Percentiles rank a stretch among this genome's conserved stretches.
These are phyloP conservation scores for Coniferiporia sulphurascens DNA, from an alignment of 1,284 basidiomycete genomes.

Conservation along the genomic window DNA sequence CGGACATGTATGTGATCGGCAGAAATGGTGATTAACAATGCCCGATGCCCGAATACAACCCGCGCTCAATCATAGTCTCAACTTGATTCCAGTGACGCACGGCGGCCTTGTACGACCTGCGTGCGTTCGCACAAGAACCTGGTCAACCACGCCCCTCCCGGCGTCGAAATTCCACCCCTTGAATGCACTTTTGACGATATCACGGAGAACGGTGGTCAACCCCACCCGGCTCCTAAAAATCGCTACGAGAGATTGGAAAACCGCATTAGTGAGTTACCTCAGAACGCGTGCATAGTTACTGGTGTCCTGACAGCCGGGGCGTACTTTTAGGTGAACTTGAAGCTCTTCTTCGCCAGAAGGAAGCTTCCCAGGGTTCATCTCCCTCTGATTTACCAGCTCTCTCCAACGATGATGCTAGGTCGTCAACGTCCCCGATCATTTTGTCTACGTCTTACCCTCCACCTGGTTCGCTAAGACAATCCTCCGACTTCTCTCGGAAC, in stretches of 20 bases:
- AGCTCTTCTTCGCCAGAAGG: slow-evolving; percentile 37
- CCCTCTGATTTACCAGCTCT: background rate
- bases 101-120: slow-evolving; percentile 31
- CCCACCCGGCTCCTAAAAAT: slow-evolving; percentile 48
- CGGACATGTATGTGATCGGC: slow-evolving; percentile 6
- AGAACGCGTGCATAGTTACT: background rate
- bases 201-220: slow-evolving; percentile 27
- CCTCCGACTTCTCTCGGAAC: background rate
- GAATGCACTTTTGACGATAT: slow-evolving; percentile 70
- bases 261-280: slow-evolving; percentile 51
- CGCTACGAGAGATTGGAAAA: slow-evolving; percentile 58
- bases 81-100: slow-evolving; percentile 44
- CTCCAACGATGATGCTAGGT: slow-evolving; percentile 6
- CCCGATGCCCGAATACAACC: slow-evolving; percentile 20
- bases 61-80: slow-evolving; percentile 8
- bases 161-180: slow-evolving; percentile 46
- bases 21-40: slow-evolving; percentile 58
- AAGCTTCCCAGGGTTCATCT: slow-evolving; percentile 20
- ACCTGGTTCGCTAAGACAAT: background rate
- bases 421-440: slow-evolving; percentile 3
- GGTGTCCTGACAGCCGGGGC: background rate
- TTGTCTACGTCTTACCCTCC: slow-evolving; percentile 14
- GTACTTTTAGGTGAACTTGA: slow-evolving; percentile 55
- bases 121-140: slow-evolving; percentile 30
- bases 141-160: slow-evolving; percentile 33